phyloP scores from a whole-genome alignment of 2,329 filamentous ascomycete genomes.

The Claviceps humidiphila region DNA sequence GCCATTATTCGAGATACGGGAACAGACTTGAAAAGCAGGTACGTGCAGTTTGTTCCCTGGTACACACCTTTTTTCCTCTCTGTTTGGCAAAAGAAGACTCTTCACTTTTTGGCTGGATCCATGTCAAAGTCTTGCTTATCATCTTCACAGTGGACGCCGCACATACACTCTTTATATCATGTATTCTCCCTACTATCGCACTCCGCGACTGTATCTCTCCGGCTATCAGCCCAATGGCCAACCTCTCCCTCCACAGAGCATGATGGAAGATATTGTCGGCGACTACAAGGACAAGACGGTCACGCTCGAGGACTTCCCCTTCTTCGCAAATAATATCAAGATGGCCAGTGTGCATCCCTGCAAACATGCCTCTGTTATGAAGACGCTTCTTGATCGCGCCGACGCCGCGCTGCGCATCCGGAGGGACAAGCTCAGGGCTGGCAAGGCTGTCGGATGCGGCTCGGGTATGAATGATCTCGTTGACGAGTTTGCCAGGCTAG shows the following conservation, averaged over 20 bases:
- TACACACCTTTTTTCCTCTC: neutral
- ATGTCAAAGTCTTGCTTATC: neutral
- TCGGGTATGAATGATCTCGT: constrained; percentile 73
- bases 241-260: constrained; percentile 66
- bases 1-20: constrained; percentile 78
- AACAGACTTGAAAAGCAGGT: constrained; percentile 33
- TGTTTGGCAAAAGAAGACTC: neutral
- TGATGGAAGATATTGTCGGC: constrained; percentile 95
- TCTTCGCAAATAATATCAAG: constrained; percentile 81
- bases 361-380: constrained; percentile 97
- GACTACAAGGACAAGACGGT: constrained; percentile 99
- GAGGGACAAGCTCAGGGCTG: constrained; percentile 61
- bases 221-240: constrained; percentile 72
- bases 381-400: constrained; percentile 85
- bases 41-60: constrained; percentile 6
- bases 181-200: constrained; percentile 94
- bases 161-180: constrained; percentile 99
- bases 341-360: constrained; percentile 96
- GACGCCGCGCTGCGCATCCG: constrained; percentile 85
- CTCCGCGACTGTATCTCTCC: constrained; percentile 85
- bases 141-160: constrained; percentile 54
- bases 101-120: neutral
- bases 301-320: constrained; percentile 93
- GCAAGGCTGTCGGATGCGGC: constrained; percentile 32
- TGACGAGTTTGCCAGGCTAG: constrained; percentile 60